Conservation (phyloP, 1,284 basidiomycete genomes). For the Ustilago nuda region DNA sequence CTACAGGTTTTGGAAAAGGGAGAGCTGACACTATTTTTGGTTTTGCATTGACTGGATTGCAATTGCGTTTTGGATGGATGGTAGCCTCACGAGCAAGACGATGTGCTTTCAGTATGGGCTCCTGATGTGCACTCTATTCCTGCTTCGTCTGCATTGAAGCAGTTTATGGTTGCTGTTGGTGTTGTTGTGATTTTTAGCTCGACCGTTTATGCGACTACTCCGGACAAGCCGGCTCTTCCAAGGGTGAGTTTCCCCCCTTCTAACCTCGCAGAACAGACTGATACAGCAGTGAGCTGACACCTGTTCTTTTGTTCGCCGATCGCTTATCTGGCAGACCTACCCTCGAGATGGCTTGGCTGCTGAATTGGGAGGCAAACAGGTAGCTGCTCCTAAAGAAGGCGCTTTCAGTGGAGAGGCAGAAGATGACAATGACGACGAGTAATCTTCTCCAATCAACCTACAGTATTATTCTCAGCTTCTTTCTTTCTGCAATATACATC, state of each 20-base stretch:
- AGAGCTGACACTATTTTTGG: neutral
- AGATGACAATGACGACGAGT: slow-evolving; percentile 55
- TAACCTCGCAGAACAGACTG: neutral
- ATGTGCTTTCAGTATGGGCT: slow-evolving; percentile 67
- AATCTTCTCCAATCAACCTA: neutral
- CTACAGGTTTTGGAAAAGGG: neutral
- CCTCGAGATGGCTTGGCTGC: slow-evolving; percentile 64
- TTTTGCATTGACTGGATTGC: neutral
- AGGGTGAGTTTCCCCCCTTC: slow-evolving; percentile 40
- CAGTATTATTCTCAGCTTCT: neutral
- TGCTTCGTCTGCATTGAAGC: slow-evolving; percentile 58
- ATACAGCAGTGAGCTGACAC: slow-evolving; percentile 1
- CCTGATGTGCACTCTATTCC: slow-evolving; percentile 64
- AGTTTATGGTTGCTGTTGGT: slow-evolving; percentile 59
- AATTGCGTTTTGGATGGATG: neutral
- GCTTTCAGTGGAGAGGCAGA: slow-evolving; percentile 46
- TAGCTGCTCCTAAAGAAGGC: slow-evolving; percentile 53
- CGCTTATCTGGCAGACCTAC: slow-evolving; percentile 45
- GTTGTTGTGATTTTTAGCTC: slow-evolving; percentile 47
- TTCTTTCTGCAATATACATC: slow-evolving; percentile 18
- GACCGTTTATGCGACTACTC: slow-evolving; percentile 57
- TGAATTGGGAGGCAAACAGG: slow-evolving; percentile 60
- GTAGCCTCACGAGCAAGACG: slow-evolving; percentile 67
- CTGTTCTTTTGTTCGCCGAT: neutral
- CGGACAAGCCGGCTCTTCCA: slow-evolving; percentile 60